A percentile compares a stretch with the other conserved stretches of the same genome.
Evolutionary conservation across 257 asterid genomes (phyloP).

Genomic region (Euphrasia confusa): DNA sequence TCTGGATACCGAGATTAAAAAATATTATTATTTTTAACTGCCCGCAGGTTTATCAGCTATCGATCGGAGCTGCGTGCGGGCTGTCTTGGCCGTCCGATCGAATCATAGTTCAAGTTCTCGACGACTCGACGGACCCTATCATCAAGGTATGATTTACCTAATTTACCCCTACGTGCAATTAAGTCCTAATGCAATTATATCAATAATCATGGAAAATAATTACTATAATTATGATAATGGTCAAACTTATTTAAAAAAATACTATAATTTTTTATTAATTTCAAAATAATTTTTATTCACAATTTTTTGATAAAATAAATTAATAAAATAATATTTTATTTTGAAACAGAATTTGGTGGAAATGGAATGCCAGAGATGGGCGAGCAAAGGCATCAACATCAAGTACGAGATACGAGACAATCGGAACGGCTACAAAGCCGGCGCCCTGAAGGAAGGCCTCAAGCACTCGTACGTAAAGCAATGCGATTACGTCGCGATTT

Average conservation of each 20-base stretch:
- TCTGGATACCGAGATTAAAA: neutral
- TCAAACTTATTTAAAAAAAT: too few relatives aligned
- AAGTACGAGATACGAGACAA: slow-evolving; percentile 87
- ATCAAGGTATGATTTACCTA: slow-evolving; percentile 38
- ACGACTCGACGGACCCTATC: slow-evolving; percentile 81
- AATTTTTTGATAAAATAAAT: too few relatives aligned
- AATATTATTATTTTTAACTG: neutral
- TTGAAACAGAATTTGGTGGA: slow-evolving; percentile 61
- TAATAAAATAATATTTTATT: neutral
- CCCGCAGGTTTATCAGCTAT: slow-evolving; percentile 65
- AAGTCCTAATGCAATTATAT: too few relatives aligned
- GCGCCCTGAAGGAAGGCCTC: slow-evolving; percentile 81
- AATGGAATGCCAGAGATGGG: slow-evolving; percentile 93
- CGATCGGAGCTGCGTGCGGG: slow-evolving; percentile 97
- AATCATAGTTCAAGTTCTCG: slow-evolving; percentile 79
- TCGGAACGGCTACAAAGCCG: slow-evolving; percentile 92
- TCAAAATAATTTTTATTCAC: too few relatives aligned
- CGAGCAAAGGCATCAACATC: slow-evolving; percentile 80
- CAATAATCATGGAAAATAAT: too few relatives aligned
- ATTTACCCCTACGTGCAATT: too few relatives aligned
- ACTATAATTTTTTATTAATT: too few relatives aligned
- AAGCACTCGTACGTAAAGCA: slow-evolving; percentile 65
- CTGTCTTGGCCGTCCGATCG: slow-evolving; percentile 95
- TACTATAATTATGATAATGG: too few relatives aligned
- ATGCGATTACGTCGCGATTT: slow-evolving; percentile 81